Evolutionary conservation across 2,329 filamentous ascomycete genomes (phyloP), one percentile per base, ranked within the genome.

Genomic region (Chaetomium strumarium): DNA sequence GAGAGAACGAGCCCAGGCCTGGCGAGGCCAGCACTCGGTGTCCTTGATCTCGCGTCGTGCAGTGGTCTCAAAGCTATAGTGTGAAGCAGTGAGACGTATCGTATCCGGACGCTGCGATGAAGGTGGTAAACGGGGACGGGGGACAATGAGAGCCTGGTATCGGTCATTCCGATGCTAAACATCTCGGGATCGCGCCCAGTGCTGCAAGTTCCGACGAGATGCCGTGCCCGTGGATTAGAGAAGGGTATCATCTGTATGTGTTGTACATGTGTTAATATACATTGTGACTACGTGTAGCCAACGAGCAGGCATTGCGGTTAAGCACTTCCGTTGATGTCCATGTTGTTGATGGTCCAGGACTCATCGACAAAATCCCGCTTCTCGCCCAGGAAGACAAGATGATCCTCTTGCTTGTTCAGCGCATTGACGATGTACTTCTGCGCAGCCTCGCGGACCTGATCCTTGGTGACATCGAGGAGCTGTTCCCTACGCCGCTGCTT

Each of bases 381-480:
- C 73, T 92, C 85, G 36, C 92, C 92, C 4, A 99, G 75, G 57
- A 97, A 85, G 19, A 85, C 81, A 20, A 84, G 74, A 49, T 82
- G 81, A 53, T 84, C 83, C 56, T 82, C 70, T 36, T 76, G 72
- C 51, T 77, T 79, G 17, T 77, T 76, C 9, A 86, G 72, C 5
- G 76, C 76, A 42, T 89, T 80, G 29, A 95, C 84, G 13, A 96
- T 75, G 67, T 90, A 95, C 62, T 83, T 80, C 62, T 96, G 85
- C 0, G 93, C 93, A 12, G 84, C 91, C 39, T 84, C 77, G 56
- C 84, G 84, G 10, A 99, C 87, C 62, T 96, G 85, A 58, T 86
- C 81, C 56, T 83, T 84, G 2, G 80, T 88, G 37, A 96, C 91
- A 67, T 96, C 92, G 4, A 99, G 77, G 52, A 99, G 76, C 64